Conservation (phyloP, 805 yeast genomes). For the Ogataea minuta region DNA sequence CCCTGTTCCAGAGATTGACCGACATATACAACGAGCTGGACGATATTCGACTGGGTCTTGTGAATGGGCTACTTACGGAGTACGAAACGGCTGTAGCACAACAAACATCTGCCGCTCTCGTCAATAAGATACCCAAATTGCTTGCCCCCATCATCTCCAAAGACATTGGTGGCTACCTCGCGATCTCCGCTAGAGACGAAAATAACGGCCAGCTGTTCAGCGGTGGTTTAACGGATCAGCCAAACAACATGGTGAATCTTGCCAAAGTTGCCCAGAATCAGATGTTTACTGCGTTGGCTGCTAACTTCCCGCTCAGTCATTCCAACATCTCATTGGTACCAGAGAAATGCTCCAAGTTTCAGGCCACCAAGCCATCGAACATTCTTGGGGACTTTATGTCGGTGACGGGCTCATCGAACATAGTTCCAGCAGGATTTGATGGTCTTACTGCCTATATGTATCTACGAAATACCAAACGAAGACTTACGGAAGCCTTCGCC, state of each 20-base stretch:
- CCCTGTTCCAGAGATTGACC: conserved; percentile 55
- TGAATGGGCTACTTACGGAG: conserved; percentile 50
- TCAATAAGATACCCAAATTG: conserved; percentile 61
- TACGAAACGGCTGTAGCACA: conserved; percentile 48
- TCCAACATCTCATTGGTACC: conserved; percentile 41
- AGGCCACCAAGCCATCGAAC: conserved; percentile 56
- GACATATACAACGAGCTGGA: conserved; percentile 55
- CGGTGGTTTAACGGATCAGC: conserved; percentile 18
- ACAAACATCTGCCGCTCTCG: conserved; percentile 49
- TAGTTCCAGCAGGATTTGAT: conserved; percentile 63
- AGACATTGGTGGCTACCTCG: conserved; percentile 55
- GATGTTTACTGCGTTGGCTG: conserved; percentile 65
- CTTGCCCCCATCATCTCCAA: conserved; percentile 38
- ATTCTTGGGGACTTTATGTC: conserved; percentile 75
- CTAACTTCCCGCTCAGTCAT: conserved; percentile 58
- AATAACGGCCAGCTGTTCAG: conserved; percentile 53
- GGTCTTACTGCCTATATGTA: conserved; percentile 74
- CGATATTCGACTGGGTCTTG: conserved; percentile 53
- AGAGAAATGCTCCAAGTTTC: conserved; percentile 44
- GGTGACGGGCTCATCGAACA: conserved; percentile 55
- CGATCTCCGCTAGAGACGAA: conserved; percentile 63
- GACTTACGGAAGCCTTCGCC: conserved; percentile 78
- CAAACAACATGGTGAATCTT: conserved; percentile 38
- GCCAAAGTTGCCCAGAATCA: conserved; percentile 65
- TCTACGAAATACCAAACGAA: conserved; percentile 58